A percentile compares a stretch with the other conserved stretches of the same genome.
Evolutionary conservation across 805 yeast species (phyloP).

Genomic region (Kurtzmaniella fragi): DNA sequence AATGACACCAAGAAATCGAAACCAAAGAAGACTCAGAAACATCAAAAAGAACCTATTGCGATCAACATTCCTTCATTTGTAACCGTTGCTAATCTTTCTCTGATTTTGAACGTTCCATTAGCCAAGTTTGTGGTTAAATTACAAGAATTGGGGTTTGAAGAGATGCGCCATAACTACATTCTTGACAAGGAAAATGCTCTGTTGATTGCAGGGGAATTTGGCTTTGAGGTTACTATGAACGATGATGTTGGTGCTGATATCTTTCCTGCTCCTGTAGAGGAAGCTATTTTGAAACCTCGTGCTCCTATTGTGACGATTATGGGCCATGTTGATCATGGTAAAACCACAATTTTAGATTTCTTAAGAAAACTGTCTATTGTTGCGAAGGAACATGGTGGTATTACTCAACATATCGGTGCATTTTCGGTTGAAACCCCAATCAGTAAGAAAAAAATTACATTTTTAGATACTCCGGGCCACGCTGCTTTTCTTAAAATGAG

Average conservation of each 20-base stretch:
- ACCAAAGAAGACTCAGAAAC: slow-evolving; percentile 3
- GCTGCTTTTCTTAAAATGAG: slow-evolving; percentile 96
- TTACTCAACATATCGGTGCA: slow-evolving; percentile 97
- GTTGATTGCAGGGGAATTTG: slow-evolving; percentile 84
- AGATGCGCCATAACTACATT: slow-evolving; percentile 67
- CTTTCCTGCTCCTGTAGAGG: slow-evolving; percentile 45
- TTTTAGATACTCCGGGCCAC: slow-evolving; percentile 96
- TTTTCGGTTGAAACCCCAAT: slow-evolving; percentile 79
- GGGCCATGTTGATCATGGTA: slow-evolving; percentile 99
- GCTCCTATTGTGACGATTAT: slow-evolving; percentile 96
- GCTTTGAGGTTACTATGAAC: slow-evolving; percentile 54
- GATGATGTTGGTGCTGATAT: slow-evolving; percentile 60
- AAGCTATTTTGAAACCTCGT: slow-evolving; percentile 50
- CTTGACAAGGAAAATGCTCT: slow-evolving; percentile 83
- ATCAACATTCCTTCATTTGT: slow-evolving; percentile 68
- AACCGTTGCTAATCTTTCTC: slow-evolving; percentile 74
- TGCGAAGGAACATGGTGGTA: slow-evolving; percentile 87
- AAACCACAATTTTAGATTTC: slow-evolving; percentile 87
- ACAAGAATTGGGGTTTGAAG: slow-evolving; percentile 67
- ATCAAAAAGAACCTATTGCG: slow-evolving; percentile 16
- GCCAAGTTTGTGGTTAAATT: slow-evolving; percentile 55
- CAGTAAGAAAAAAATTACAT: slow-evolving; percentile 74
- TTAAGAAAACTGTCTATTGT: slow-evolving; percentile 82
- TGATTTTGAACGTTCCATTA: slow-evolving; percentile 61
- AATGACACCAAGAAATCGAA: background rate